Percentiles rank a stretch among this genome's conserved stretches.
Conservation (phyloP, 345 rosid species). For the Gossypium bickii region DNA sequence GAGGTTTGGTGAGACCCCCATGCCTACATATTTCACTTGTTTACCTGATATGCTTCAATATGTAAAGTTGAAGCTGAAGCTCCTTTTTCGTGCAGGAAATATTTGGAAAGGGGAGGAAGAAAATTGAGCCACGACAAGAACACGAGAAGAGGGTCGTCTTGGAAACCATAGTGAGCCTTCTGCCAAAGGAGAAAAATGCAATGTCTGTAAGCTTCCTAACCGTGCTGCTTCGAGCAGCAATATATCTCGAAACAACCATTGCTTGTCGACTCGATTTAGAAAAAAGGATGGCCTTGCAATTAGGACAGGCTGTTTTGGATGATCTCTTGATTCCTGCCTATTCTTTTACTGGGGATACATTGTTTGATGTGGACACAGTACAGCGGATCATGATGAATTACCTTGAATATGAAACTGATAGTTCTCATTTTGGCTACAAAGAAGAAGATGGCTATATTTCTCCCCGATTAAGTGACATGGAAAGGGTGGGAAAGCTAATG, state of each 20-base stretch:
- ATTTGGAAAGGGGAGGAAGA: slow-evolving; percentile 73
- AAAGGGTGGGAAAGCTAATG: slow-evolving; percentile 79
- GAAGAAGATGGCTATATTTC: slow-evolving; percentile 41
- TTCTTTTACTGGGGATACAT: slow-evolving; percentile 64
- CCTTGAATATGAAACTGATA: slow-evolving; percentile 59
- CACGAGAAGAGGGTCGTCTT: slow-evolving; percentile 84
- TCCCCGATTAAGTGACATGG: slow-evolving; percentile 51
- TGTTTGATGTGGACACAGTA: slow-evolving; percentile 77
- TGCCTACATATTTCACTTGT: slow-evolving; percentile 18
- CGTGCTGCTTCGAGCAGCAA: slow-evolving; percentile 77
- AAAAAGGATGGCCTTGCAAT: slow-evolving; percentile 74
- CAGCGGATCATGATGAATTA: slow-evolving; percentile 72
- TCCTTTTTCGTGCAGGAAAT: slow-evolving; percentile 57
- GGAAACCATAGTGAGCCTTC: slow-evolving; percentile 82
- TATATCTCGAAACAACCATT: slow-evolving; percentile 82
- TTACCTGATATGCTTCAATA: not conserved
- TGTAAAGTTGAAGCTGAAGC: not conserved
- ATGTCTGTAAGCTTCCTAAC: slow-evolving; percentile 89
- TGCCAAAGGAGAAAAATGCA: slow-evolving; percentile 73
- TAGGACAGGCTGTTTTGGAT: slow-evolving; percentile 76
- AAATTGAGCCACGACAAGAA: slow-evolving; percentile 67
- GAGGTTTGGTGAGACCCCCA: slow-evolving; percentile 82
- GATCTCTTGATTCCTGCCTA: slow-evolving; percentile 82
- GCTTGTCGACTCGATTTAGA: slow-evolving; percentile 94
- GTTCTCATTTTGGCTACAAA: slow-evolving; percentile 29